phyloP scores from a whole-genome alignment of 805 yeast genomes.

The Kodamaea nitidulidarum region DNA sequence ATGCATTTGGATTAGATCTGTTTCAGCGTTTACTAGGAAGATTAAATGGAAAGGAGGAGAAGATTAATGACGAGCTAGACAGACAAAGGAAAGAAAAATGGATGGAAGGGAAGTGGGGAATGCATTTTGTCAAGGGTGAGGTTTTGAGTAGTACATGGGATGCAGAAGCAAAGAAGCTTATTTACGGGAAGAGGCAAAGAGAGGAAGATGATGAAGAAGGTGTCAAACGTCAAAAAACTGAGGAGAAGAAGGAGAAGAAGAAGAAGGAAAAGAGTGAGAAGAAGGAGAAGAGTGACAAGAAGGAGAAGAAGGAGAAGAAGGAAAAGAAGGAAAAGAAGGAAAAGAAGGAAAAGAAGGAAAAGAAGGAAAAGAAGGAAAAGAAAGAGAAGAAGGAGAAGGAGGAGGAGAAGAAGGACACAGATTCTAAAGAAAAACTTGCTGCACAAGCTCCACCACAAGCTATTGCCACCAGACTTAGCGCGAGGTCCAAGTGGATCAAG shows the following conservation, averaged over 20 bases:
- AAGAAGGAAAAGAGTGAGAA: constrained; percentile 18
- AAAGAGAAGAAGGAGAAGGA: constrained; percentile 12
- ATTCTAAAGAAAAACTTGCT: constrained; percentile 10
- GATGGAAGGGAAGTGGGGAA: constrained; percentile 84
- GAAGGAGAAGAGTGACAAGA: constrained; percentile 23
- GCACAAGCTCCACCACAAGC: constrained; percentile 22
- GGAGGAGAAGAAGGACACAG: constrained; percentile 13
- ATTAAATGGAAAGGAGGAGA: constrained; percentile 79
- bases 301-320: constrained; percentile 20
- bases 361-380: constrained; percentile 16
- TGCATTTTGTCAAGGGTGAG: constrained; percentile 83
- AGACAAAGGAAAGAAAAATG: constrained; percentile 64
- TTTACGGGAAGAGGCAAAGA: constrained; percentile 14
- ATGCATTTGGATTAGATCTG: constrained; percentile 86
- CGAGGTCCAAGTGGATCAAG: constrained; percentile 81
- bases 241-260: constrained; percentile 12
- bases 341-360: constrained; percentile 21
- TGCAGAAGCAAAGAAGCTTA: constrained; percentile 36
- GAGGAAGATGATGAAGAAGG: constrained; percentile 15
- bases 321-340: constrained; percentile 30
- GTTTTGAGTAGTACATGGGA: constrained; percentile 83
- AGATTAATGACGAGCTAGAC: constrained; percentile 60
- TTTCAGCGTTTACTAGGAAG: constrained; percentile 88
- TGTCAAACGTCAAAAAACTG: constrained; percentile 12
- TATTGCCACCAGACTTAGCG: constrained; percentile 39